A percentile compares a stretch with the other conserved stretches of the same genome.
These are phyloP conservation scores for Aurifilum marmelostoma DNA, from an alignment of 2,329 filamentous ascomycete species.

Conservation along the genomic window DNA sequence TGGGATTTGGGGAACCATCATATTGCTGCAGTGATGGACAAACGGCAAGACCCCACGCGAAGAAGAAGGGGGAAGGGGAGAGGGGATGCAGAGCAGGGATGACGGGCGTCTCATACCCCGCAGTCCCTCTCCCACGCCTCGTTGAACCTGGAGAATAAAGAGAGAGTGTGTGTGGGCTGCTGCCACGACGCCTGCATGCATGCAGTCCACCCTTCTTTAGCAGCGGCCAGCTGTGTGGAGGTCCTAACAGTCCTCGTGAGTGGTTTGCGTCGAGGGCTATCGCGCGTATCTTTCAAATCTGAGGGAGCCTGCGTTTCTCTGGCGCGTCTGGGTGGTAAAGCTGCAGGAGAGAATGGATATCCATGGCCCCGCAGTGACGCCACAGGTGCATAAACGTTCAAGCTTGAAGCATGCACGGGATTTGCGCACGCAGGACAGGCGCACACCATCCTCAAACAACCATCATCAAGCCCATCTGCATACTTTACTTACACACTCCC, in stretches of 20 bases:
- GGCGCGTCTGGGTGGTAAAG: background rate
- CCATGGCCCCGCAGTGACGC: conserved; percentile 15
- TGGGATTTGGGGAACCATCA: background rate
- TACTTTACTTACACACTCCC: background rate
- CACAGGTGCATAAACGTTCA: conserved; percentile 3
- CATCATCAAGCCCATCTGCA: conserved; percentile 2
- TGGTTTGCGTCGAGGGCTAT: background rate
- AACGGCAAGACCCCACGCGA: background rate
- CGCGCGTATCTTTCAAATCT: conserved; percentile 1
- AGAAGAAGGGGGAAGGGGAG: background rate
- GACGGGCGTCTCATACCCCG: conserved; percentile 4
- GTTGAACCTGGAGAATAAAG: background rate
- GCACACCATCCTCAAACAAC: background rate
- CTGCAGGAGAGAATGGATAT: background rate
- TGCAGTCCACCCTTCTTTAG: background rate
- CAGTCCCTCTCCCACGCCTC: background rate
- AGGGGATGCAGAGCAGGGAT: background rate
- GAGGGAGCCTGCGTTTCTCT: background rate
- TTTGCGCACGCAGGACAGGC: background rate
- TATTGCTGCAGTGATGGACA: background rate
- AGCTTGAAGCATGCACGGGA: background rate
- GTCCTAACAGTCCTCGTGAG: background rate
- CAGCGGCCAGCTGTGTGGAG: background rate
- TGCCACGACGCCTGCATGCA: conserved; percentile 7
- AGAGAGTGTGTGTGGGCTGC: background rate